Percentiles rank a stretch among this genome's conserved stretches.
These are phyloP conservation scores for Fusarium tuaranense DNA, from an alignment of 2,329 filamentous ascomycete species.

Conservation along the genomic window DNA sequence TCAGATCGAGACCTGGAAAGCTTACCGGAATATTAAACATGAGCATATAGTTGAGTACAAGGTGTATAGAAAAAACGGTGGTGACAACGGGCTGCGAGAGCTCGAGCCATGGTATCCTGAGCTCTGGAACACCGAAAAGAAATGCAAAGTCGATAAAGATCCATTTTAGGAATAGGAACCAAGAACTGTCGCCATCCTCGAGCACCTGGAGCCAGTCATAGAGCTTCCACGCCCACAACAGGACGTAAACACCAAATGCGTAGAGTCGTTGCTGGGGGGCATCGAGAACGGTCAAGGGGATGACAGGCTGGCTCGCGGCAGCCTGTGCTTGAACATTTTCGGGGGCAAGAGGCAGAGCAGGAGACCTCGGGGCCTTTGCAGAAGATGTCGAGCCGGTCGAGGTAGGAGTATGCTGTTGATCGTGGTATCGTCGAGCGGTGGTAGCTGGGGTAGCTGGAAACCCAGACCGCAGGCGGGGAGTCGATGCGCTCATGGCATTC, in stretches of 20 bases:
- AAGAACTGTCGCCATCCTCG: conserved; percentile 87
- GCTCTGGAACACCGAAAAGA: conserved; percentile 85
- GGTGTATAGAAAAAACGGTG: conserved; percentile 77
- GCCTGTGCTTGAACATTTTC: conserved; percentile 50
- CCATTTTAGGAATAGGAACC: conserved; percentile 95
- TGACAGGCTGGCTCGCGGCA: conserved; percentile 69
- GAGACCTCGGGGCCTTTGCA: conserved; percentile 44
- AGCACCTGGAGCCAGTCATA: conserved; percentile 87
- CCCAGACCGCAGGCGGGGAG: conserved; percentile 84
- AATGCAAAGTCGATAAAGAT: conserved; percentile 86
- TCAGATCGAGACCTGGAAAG: conserved; percentile 16
- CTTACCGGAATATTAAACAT: conserved; percentile 91
- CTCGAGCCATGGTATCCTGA: conserved; percentile 97
- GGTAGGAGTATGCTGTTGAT: conserved; percentile 50
- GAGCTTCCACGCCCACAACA: conserved; percentile 83
- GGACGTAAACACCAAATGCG: conserved; percentile 81
- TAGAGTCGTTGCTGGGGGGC: conserved; percentile 93
- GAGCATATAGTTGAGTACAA: conserved; percentile 81
- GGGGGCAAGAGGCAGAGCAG: conserved; percentile 61
- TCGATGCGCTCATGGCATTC: conserved; percentile 83
- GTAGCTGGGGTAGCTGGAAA: conserved; percentile 80
- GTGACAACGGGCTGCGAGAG: conserved; percentile 82
- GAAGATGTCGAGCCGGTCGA: conserved; percentile 48
- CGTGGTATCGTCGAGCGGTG: conserved; percentile 51
- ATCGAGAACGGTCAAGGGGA: conserved; percentile 85